These are phyloP conservation scores for Leptodontidium sp. DNA, from an alignment of 2,329 filamentous ascomycete species.

Conservation along the genomic window DNA sequence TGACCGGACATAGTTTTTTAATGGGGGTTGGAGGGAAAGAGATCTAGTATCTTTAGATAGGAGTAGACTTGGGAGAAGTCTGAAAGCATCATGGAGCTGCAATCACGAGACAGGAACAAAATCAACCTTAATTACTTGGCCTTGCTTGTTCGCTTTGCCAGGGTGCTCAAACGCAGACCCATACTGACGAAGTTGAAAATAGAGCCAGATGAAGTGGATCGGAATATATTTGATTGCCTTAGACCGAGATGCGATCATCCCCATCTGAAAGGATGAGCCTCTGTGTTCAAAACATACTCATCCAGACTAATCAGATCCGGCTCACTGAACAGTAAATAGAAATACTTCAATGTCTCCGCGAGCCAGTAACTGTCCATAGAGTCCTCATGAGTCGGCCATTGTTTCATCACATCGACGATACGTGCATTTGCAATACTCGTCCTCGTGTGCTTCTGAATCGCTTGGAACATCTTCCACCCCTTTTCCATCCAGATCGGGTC, in stretches of 20 bases:
- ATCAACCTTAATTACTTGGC: no score
- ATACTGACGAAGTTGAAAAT: no score
- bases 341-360: conserved; percentile 71
- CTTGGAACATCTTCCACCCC: conserved; percentile 58
- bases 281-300: conserved; percentile 59
- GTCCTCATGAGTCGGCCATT: conserved; percentile 50
- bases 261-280: conserved; percentile 39
- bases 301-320: conserved; percentile 64
- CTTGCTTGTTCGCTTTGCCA: no score
- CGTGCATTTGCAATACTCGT: conserved; percentile 54
- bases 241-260: not conserved
- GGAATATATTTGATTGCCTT: no score
- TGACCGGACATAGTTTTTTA: no score
- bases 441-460: conserved; percentile 52
- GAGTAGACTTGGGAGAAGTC: no score
- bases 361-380: conserved; percentile 68
- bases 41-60: no score
- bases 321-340: conserved; percentile 60
- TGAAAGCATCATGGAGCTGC: no score
- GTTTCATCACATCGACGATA: conserved; percentile 50
- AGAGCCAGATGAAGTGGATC: no score
- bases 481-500: conserved; percentile 49
- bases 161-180: no score
- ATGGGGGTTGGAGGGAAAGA: no score
- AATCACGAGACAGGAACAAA: no score